Conservation (phyloP, 2,329 filamentous ascomycete species). For the Paecilomyces formosus region DNA sequence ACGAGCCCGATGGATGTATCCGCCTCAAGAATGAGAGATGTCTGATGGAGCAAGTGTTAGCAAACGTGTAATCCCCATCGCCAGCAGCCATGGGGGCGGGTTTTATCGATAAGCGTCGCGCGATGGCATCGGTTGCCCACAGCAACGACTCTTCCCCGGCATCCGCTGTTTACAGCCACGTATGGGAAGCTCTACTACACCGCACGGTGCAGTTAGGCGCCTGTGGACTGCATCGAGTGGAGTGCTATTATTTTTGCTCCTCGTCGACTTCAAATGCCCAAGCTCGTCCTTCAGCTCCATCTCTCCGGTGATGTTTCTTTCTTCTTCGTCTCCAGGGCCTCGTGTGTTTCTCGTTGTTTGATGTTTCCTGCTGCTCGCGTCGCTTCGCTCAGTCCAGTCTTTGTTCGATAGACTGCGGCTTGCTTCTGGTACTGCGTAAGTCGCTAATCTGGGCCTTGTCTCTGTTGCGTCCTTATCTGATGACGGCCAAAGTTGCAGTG, state of each 20-base stretch:
- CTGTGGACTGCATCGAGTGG: neutral
- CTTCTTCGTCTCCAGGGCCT: neutral
- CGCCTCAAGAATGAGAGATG: neutral
- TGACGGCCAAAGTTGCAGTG: slow-evolving; percentile 10
- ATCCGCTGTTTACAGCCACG: slow-evolving; percentile 1
- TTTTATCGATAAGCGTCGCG: neutral
- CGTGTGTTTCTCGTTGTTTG: neutral
- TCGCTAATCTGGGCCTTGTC: neutral
- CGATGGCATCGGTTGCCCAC: slow-evolving; percentile 1
- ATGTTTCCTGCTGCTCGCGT: neutral
- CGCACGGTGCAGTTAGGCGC: neutral
- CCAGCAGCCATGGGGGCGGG: neutral
- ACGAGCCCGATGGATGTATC: neutral
- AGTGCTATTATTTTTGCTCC: neutral
- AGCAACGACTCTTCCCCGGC: slow-evolving; percentile 1
- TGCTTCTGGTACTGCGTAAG: neutral
- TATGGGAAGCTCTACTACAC: neutral
- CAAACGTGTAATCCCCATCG: neutral
- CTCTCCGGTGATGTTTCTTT: neutral
- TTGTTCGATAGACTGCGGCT: neutral
- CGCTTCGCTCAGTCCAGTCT: neutral
- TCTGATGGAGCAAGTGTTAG: neutral
- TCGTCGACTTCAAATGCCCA: neutral
- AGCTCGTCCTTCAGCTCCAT: neutral
- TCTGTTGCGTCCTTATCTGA: neutral